These are phyloP conservation scores for Pythium sp. DNA, from an alignment of 352 stramenopile species.

Conservation along the genomic window DNA sequence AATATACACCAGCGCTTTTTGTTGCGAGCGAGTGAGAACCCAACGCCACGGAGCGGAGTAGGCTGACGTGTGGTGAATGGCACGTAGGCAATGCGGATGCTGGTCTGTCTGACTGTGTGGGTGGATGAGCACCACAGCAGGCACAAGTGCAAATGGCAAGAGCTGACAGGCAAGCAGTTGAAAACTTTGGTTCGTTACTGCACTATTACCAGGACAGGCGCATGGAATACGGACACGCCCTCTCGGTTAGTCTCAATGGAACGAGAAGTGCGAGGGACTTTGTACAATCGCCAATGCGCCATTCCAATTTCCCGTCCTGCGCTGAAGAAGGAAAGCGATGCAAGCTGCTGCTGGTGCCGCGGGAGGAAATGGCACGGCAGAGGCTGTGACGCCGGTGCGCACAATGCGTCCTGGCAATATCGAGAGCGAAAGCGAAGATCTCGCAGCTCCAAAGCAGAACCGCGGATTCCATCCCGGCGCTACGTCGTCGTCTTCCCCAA, in stretches of 20 bases:
- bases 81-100: neutral
- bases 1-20: neutral
- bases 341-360: constrained; percentile 2
- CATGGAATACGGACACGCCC: neutral
- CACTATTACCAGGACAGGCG: neutral
- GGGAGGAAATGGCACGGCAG: neutral
- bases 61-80: neutral
- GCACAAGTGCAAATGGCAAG: neutral
- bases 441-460: neutral
- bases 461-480: neutral
- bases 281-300: neutral
- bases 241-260: neutral
- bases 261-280: neutral
- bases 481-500: neutral
- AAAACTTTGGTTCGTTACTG: neutral
- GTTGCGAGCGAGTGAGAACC: neutral
- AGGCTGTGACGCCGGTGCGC: constrained; percentile 9
- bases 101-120: neutral
- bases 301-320: constrained; percentile 1
- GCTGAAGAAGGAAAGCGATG: neutral
- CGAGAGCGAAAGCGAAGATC: constrained; percentile 10
- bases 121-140: neutral
- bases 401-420: neutral
- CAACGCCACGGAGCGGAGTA: neutral
- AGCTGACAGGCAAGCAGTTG: neutral